Evolutionary conservation across 371 early-diverging fungal species (phyloP), one percentile per base, ranked within the genome.

Genomic region (Blastocladiella emersonii): DNA sequence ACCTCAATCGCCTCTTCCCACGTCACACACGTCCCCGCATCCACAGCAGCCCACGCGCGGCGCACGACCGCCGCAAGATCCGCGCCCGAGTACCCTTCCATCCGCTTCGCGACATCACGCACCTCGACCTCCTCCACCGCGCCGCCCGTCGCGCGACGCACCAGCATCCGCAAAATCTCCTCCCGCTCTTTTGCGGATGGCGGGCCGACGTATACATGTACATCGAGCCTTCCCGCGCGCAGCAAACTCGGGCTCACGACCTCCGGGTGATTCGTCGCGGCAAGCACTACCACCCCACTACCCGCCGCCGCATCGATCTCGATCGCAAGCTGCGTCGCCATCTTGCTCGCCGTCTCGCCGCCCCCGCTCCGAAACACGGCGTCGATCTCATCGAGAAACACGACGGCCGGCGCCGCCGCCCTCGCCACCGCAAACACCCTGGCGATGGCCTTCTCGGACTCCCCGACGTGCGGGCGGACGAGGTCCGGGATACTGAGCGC

Each of bases 351-450:
- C 65, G 97, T 79, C 70, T 96, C 93, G 5, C 95, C 97, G 8
- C 95, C 98, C 67, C 99, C 99, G 69, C 99, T 99, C 7, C 98
- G 98, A 25, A 98, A 96, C 61, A 99, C 95, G 6, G 98, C 95
- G 72, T 99, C 99, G 61, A 99, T 98, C 74, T 99, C 99, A 72
- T 99, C 99, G 63, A 99, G 96, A 69, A 99, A 99, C 61, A 99
- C 75, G 35, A 99, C 74, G 72, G 97, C 91, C 0, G 99, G 99
- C 21, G 97, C 91, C 72, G 80, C 81, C 30, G 85, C 83, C 30
- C 76, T 76, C 0, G 98, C 98, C 62, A 90, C 70, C 23, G 82
- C 79, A 75, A 98, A 95, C 25, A 95, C 73, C 48, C 79, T 76
- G 43, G 90, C 78, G 34, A 41, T 41, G 19, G 95, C 97, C 66